phyloP scores from a whole-genome alignment of 2,329 filamentous ascomycete species.

The Teratosphaeria zuluensis region DNA sequence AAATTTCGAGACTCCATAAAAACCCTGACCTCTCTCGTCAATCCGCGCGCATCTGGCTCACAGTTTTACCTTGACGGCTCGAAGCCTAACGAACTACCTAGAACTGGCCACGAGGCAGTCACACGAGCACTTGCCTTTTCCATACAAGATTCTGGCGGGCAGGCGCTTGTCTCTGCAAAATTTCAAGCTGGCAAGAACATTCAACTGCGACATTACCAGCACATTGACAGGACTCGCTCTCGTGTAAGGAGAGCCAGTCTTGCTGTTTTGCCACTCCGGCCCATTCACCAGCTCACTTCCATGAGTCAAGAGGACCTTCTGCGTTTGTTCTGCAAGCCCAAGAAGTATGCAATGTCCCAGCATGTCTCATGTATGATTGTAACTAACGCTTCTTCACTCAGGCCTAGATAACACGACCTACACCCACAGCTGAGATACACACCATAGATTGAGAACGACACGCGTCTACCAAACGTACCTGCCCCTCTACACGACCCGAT shows the following conservation, averaged over 20 bases:
- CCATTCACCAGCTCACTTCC: slow-evolving; percentile 46
- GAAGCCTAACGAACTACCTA: not conserved
- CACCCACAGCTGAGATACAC: slow-evolving; percentile 22
- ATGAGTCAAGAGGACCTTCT: slow-evolving; percentile 89
- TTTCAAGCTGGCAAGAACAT: not conserved
- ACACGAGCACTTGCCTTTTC: not conserved
- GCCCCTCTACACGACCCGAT: slow-evolving; percentile 46
- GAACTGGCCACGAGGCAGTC: not conserved
- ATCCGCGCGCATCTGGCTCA: not conserved
- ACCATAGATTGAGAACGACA: slow-evolving; percentile 26
- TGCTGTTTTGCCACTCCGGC: slow-evolving; percentile 30
- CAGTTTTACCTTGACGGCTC: not conserved
- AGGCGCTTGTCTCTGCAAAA: not conserved
- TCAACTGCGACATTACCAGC: not conserved
- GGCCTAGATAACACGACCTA: slow-evolving; percentile 59
- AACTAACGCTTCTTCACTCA: slow-evolving; percentile 5
- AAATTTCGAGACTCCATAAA: not conserved
- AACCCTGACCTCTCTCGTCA: not conserved
- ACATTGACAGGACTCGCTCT: not conserved
- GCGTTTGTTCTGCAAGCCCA: slow-evolving; percentile 87
- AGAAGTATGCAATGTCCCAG: slow-evolving; percentile 57
- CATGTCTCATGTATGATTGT: slow-evolving; percentile 12
- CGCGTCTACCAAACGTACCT: slow-evolving; percentile 58
- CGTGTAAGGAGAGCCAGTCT: slow-evolving; percentile 30
- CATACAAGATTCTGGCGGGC: not conserved